Evolutionary conservation across 2,329 filamentous ascomycete species (phyloP), one percentile per base, ranked within the genome.

Genomic region (Neocatenulostroma microsporum): DNA sequence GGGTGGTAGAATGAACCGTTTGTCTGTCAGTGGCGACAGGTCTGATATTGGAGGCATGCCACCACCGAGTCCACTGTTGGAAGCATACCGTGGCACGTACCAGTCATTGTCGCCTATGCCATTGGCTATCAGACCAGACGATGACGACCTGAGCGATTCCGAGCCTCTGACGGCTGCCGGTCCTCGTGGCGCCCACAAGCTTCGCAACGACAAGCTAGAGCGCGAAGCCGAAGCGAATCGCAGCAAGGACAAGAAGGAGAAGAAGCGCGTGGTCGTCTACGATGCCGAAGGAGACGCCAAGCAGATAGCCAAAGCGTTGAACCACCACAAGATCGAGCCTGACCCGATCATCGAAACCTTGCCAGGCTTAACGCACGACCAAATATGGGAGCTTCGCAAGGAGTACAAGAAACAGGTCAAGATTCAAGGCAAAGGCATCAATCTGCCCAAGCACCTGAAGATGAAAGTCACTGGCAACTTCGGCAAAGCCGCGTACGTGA

Each of bases 61-160:
- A 2, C 85, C 87, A 0, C 77, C 77, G 1, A 94, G 86, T 44
- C 91, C 89, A 1, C 69, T 96, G 33, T 75, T 94, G 2, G 89
- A 96, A 62, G 81, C 91, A 1, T 96, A 96, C 62, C 82, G 81
- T 44, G 89, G 89, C 25, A 94, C 88, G 1, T 96, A 94, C 53
- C 89, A 96, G 61, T 85, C 84, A 40, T 84, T 93, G 51, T 94
- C 88, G 0, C 88, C 89, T 0, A 94, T 95, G 85, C 88, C 88
- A 0, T 87, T 87, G 0, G 85, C 88, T 1, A 67, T 76, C 50
- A 67, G 88, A 17, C 69, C 60, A 17, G 80, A 51, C 54, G 78
- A 53, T 24, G 67, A 72, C 23, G 73, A 76, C 15, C 56, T 72
- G 18, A 69, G 67, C 18, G 66, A 74, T 40, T 42, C 74, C 8